phyloP scores from a whole-genome alignment of 495 filamentous ascomycete species.

The Xanthoparmelia taractica region DNA sequence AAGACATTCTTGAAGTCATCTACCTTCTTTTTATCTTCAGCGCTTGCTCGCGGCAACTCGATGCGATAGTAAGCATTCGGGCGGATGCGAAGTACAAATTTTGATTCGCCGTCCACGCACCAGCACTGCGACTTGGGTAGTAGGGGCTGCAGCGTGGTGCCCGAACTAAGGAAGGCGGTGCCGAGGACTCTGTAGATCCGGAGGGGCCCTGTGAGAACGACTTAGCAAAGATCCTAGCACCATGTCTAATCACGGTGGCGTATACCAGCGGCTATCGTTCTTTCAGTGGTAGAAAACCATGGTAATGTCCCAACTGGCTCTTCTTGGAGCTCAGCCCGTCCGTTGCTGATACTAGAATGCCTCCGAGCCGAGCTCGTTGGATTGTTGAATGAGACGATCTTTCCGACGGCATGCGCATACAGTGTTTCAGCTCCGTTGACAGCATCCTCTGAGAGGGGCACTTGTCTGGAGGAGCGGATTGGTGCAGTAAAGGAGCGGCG shows the following conservation, averaged over 20 bases:
- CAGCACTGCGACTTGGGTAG: conserved; percentile 83
- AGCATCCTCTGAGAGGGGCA: conserved; percentile 15
- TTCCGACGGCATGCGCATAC: conserved; percentile 33
- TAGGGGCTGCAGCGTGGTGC: conserved; percentile 70
- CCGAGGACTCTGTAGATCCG: conserved; percentile 74
- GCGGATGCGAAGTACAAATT: conserved; percentile 74
- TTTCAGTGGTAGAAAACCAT: conserved; percentile 68
- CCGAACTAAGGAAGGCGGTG: conserved; percentile 77
- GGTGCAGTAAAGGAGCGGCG: conserved; percentile 56
- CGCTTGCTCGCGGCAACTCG: conserved; percentile 59
- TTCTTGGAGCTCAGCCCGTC: conserved; percentile 17
- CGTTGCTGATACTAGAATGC: conserved; percentile 26
- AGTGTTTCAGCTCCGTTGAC: conserved; percentile 38
- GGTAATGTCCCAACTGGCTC: conserved; percentile 47
- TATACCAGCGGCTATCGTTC: conserved; percentile 70
- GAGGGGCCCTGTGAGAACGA: conserved; percentile 51
- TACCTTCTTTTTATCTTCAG: conserved; percentile 52
- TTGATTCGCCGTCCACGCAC: conserved; percentile 79
- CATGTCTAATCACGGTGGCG: neutral
- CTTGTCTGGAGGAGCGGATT: conserved; percentile 29
- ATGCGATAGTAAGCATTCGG: conserved; percentile 81
- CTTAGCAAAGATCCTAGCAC: neutral
- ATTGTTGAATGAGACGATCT: conserved; percentile 39
- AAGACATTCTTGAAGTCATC: conserved; percentile 62
- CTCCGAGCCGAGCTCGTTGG: conserved; percentile 19